Conservation (phyloP, 2,329 filamentous ascomycete species). For the Curvularia spicifera region DNA sequence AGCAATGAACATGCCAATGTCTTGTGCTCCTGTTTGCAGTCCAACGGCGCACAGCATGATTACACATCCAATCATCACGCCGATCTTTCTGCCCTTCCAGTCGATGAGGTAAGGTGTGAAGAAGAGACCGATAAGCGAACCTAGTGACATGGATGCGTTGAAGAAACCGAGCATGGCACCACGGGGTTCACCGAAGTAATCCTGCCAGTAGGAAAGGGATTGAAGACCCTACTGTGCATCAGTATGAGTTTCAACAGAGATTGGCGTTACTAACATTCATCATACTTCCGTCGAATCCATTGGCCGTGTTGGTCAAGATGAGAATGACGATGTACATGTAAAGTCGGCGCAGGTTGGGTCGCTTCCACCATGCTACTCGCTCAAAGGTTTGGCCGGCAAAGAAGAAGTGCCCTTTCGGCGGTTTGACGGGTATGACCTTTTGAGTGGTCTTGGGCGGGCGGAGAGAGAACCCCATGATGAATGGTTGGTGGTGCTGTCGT, state of each 20-base stretch:
- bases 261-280: conserved; percentile 7
- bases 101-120: conserved; percentile 34
- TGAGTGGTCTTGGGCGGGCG: conserved; percentile 19
- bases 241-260: not conserved
- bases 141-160: conserved; percentile 27
- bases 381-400: conserved; percentile 19
- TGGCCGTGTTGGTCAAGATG: conserved; percentile 40
- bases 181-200: conserved; percentile 32
- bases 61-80: conserved; percentile 36
- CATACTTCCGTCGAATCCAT: conserved; percentile 58
- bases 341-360: conserved; percentile 18
- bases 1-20: conserved; percentile 39
- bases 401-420: conserved; percentile 25
- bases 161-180: conserved; percentile 39
- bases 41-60: conserved; percentile 39
- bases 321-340: conserved; percentile 22
- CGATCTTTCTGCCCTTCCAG: conserved; percentile 31
- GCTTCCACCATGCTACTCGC: conserved; percentile 20
- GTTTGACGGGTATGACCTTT: conserved; percentile 20
- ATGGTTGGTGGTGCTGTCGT: not conserved
- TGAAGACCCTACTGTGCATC: conserved; percentile 35
- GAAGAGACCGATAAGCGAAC: conserved; percentile 26
- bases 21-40: conserved; percentile 33
- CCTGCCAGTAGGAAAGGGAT: conserved; percentile 29
- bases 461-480: conserved; percentile 12